Conservation (phyloP, 495 filamentous ascomycete species). For the Apodospora peruviana region DNA sequence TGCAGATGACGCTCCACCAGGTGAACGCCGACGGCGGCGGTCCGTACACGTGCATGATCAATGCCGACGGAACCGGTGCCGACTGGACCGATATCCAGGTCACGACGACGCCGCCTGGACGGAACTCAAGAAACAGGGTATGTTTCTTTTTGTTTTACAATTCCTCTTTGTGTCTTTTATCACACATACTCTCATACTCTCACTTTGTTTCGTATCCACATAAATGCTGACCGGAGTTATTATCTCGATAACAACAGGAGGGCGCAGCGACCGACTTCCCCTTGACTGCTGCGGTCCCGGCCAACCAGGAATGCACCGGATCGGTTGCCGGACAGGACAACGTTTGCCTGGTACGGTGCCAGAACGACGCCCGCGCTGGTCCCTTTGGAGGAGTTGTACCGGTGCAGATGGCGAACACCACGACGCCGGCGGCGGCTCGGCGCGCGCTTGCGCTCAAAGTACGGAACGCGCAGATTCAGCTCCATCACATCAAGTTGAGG, state of each 20-base stretch:
- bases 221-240: no score
- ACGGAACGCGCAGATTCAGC: background rate
- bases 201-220: no score
- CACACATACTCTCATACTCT: background rate
- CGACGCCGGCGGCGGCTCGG: background rate
- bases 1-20: constrained; percentile 49
- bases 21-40: constrained; percentile 46
- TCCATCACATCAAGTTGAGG: background rate
- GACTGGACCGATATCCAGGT: constrained; percentile 37
- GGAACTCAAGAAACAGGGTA: constrained; percentile 30
- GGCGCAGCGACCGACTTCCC: constrained; percentile 37
- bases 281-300: constrained; percentile 40
- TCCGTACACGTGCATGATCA: constrained; percentile 45
- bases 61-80: constrained; percentile 39
- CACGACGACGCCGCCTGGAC: constrained; percentile 29
- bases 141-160: background rate
- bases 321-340: constrained; percentile 47
- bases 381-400: constrained; percentile 51
- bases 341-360: constrained; percentile 48
- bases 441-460: background rate
- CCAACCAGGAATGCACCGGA: constrained; percentile 44
- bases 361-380: constrained; percentile 44
- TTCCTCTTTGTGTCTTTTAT: background rate
- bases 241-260: no score
- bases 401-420: constrained; percentile 37